A percentile compares a stretch with the other conserved stretches of the same genome.
Conservation (phyloP, 169 alveolate genomes). For the Perkinsus olseni region DNA sequence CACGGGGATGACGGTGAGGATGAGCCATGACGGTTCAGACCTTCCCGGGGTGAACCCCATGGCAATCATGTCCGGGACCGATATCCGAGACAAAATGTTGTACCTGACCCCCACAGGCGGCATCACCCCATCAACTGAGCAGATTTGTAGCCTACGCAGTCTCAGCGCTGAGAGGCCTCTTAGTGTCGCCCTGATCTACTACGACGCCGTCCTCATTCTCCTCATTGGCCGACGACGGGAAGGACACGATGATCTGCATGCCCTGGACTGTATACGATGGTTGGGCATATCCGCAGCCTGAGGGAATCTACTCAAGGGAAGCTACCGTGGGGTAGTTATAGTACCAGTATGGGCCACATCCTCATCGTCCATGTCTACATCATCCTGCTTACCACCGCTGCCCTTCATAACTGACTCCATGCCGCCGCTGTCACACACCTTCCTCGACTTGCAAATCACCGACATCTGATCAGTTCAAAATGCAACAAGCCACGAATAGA, state of each 20-base stretch:
- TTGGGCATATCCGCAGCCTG: constrained; percentile 51
- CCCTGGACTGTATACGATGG: constrained; percentile 46
- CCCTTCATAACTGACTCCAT: constrained; percentile 50
- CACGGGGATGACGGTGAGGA: constrained; percentile 87
- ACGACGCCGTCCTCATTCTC: constrained; percentile 10
- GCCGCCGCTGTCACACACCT: constrained; percentile 28
- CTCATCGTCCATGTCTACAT: constrained; percentile 7
- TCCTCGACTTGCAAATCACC: constrained; percentile 24
- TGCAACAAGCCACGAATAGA: too few species aligned
- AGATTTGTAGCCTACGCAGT: constrained; percentile 22
- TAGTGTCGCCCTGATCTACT: constrained; percentile 22
- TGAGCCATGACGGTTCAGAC: constrained; percentile 91
- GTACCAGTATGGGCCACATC: neutral
- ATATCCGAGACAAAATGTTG: constrained; percentile 65
- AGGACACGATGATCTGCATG: constrained; percentile 36
- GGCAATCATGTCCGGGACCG: constrained; percentile 73
- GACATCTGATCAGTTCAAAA: neutral
- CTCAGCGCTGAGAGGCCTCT: constrained; percentile 34
- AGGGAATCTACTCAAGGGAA: neutral
- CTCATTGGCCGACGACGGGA: neutral
- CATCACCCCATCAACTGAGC: neutral
- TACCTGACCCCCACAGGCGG: neutral
- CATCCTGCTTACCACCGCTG: constrained; percentile 55
- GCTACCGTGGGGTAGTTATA: neutral
- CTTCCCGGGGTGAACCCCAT: constrained; percentile 89